Conservation (phyloP, 345 rosid species). For the Mangifera indica region DNA sequence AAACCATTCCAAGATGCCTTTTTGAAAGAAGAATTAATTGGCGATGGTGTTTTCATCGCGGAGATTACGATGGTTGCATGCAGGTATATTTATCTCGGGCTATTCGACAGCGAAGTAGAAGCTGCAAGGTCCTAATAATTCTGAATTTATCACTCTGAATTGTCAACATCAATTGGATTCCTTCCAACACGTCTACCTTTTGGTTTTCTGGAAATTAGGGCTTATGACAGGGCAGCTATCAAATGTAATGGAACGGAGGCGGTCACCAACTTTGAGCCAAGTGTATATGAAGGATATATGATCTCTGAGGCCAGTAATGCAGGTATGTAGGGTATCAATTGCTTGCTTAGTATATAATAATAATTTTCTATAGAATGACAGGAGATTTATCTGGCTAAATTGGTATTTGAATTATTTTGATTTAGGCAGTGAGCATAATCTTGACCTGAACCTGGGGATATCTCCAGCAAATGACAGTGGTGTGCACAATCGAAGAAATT, state of each 20-base stretch:
- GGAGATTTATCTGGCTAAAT: constrained; percentile 19
- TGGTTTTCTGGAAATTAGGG: constrained; percentile 73
- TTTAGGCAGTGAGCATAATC: constrained; percentile 47
- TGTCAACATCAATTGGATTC: constrained; percentile 41
- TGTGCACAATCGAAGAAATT: constrained; percentile 36
- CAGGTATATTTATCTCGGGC: constrained; percentile 99
- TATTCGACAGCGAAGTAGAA: constrained; percentile 94
- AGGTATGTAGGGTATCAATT: constrained; percentile 41
- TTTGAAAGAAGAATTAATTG: constrained; percentile 45
- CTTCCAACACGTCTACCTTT: constrained; percentile 56
- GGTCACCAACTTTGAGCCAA: constrained; percentile 80
- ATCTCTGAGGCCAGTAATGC: constrained; percentile 42
- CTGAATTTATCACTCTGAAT: constrained; percentile 48
- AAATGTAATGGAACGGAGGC: constrained; percentile 86
- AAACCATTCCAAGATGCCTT: constrained; percentile 34
- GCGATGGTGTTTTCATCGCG: constrained; percentile 51
- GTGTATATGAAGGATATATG: constrained; percentile 67
- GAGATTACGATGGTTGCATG: constrained; percentile 82
- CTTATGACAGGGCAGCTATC: constrained; percentile 94
- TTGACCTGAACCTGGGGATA: constrained; percentile 81
- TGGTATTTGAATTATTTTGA: constrained; percentile 7
- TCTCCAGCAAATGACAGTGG: constrained; percentile 48
- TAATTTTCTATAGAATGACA: not conserved
- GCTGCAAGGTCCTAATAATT: constrained; percentile 96
- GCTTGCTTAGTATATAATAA: not conserved